These are phyloP conservation scores for Cyphellophora europaea DNA, from an alignment of 2,329 filamentous ascomycete genomes.

Conservation along the genomic window DNA sequence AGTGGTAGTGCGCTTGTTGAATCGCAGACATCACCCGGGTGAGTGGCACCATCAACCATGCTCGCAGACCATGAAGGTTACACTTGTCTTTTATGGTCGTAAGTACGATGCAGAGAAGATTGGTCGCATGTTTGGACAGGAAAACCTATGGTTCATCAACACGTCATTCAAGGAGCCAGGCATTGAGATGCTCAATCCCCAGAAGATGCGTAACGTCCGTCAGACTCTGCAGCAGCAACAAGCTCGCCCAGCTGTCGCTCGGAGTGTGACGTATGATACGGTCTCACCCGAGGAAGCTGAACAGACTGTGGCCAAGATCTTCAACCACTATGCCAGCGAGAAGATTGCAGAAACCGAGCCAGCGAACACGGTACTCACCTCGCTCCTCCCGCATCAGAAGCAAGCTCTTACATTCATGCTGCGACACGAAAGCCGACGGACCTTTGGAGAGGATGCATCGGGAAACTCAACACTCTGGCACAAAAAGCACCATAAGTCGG, in stretches of 20 bases:
- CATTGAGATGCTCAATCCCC: constrained; percentile 68
- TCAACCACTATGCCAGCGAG: constrained; percentile 65
- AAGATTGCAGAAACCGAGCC: constrained; percentile 65
- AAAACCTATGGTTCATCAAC: constrained; percentile 57
- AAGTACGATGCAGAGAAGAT: constrained; percentile 55
- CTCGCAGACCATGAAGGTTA: constrained; percentile 54
- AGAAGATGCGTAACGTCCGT: too few species aligned
- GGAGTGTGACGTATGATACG: too few species aligned
- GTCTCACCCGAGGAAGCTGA: constrained; percentile 55
- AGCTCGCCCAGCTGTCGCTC: too few species aligned
- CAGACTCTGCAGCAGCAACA: too few species aligned
- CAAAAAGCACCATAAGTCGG: constrained; percentile 44
- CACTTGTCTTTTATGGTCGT: constrained; percentile 72
- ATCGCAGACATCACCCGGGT: constrained; percentile 49
- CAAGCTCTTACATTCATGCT: constrained; percentile 84
- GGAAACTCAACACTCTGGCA: constrained; percentile 72
- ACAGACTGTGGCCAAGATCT: constrained; percentile 74
- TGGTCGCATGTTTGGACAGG: constrained; percentile 57
- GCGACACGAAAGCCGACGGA: constrained; percentile 59
- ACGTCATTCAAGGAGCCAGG: constrained; percentile 59
- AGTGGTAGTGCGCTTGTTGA: constrained; percentile 61
- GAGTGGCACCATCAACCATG: constrained; percentile 56
- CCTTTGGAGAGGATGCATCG: constrained; percentile 49
- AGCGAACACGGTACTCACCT: constrained; percentile 43
- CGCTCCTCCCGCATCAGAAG: constrained; percentile 75